These are phyloP conservation scores for Aspergillus indologenus DNA, from an alignment of 495 filamentous ascomycete genomes.

Conservation along the genomic window DNA sequence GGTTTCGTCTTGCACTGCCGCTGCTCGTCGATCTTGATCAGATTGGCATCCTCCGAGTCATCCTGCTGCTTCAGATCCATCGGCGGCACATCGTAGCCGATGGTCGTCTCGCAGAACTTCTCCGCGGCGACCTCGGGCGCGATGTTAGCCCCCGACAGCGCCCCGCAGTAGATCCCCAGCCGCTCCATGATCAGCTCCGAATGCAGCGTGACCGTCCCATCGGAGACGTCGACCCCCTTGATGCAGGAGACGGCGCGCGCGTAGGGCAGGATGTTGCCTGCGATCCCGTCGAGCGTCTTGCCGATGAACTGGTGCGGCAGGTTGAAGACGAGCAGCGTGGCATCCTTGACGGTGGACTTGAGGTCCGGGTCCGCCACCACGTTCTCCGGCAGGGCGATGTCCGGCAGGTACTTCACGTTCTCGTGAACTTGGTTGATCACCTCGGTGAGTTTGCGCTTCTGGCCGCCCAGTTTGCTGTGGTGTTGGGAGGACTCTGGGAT, in stretches of 20 bases:
- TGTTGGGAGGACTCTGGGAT: slow-evolving; percentile 53
- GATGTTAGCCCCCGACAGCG: slow-evolving; percentile 86
- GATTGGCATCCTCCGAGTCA: slow-evolving; percentile 48
- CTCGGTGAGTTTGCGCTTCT: slow-evolving; percentile 70
- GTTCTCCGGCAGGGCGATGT: slow-evolving; percentile 70
- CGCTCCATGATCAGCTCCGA: slow-evolving; percentile 77
- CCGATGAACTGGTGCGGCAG: slow-evolving; percentile 89
- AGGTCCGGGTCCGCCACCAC: slow-evolving; percentile 78
- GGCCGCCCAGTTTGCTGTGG: slow-evolving; percentile 48
- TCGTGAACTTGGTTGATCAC: slow-evolving; percentile 85
- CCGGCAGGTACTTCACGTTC: slow-evolving; percentile 88
- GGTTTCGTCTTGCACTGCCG: slow-evolving; percentile 14
- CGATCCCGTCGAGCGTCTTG: slow-evolving; percentile 69
- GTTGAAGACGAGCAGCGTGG: slow-evolving; percentile 84
- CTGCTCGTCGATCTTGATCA: slow-evolving; percentile 15
- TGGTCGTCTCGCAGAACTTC: slow-evolving; percentile 86
- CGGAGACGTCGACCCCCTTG: slow-evolving; percentile 83
- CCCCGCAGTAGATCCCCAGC: slow-evolving; percentile 86
- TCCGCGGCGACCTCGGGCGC: slow-evolving; percentile 82
- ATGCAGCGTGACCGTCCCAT: slow-evolving; percentile 71
- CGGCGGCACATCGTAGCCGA: slow-evolving; percentile 80
- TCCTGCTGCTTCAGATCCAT: slow-evolving; percentile 55
- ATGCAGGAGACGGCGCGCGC: slow-evolving; percentile 87
- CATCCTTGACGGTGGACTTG: slow-evolving; percentile 64
- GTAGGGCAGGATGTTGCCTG: slow-evolving; percentile 74